phyloP scores from a whole-genome alignment of 495 filamentous ascomycete genomes.

The Barbatosphaeria neglecta region DNA sequence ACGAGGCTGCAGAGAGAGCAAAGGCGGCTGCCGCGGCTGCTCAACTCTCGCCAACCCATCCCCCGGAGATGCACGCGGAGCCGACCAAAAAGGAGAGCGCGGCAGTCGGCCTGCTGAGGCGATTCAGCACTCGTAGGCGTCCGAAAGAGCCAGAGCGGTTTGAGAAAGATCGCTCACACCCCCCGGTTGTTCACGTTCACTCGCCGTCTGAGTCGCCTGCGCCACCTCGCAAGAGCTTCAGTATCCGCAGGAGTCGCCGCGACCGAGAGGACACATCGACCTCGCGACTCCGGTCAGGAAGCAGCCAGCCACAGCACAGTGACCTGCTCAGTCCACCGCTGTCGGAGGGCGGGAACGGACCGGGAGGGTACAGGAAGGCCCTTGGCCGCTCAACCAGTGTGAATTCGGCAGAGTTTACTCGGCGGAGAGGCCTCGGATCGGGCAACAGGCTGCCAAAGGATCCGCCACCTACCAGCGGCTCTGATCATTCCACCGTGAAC shows the following conservation, averaged over 20 bases:
- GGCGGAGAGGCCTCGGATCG: conserved; percentile 24
- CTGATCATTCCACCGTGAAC: conserved; percentile 51
- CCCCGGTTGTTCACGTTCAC: conserved; percentile 61
- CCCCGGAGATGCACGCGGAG: conserved; percentile 45
- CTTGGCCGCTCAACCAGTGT: conserved; percentile 77
- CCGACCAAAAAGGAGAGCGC: conserved; percentile 75
- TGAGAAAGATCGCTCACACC: conserved; percentile 47
- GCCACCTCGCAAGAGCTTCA: conserved; percentile 66
- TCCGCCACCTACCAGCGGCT: conserved; percentile 63
- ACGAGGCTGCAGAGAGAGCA: conserved; percentile 68
- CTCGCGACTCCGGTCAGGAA: conserved; percentile 45
- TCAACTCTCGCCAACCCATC: conserved; percentile 45
- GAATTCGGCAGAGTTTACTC: conserved; percentile 68
- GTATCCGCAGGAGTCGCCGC: conserved; percentile 59
- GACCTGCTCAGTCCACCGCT: conserved; percentile 62
- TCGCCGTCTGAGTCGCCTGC: conserved; percentile 53
- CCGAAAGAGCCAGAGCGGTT: conserved; percentile 48
- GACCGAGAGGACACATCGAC: conserved; percentile 36
- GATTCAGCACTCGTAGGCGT: conserved; percentile 78
- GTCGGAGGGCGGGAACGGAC: conserved; percentile 41
- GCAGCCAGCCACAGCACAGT: conserved; percentile 58
- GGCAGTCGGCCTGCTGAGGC: conserved; percentile 72
- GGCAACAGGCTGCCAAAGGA: conserved; percentile 33
- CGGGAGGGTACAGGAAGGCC: conserved; percentile 49
- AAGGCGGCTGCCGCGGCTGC: conserved; percentile 49